These are phyloP conservation scores for Dothideomycetes sp. DNA, from an alignment of 2,329 filamentous ascomycete species.

Conservation along the genomic window DNA sequence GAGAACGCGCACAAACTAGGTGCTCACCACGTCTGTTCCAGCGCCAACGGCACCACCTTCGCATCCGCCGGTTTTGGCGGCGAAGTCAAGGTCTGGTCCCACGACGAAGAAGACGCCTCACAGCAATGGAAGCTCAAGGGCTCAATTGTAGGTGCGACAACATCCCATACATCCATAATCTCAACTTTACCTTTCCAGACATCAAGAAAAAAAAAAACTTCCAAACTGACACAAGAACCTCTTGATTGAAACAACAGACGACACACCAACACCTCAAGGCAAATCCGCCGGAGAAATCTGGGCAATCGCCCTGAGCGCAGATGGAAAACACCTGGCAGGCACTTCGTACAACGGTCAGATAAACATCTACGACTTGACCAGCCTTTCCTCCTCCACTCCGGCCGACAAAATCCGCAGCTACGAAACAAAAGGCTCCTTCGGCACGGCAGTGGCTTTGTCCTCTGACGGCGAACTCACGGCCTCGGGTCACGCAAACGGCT, in stretches of 20 bases:
- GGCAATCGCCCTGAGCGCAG: constrained; percentile 76
- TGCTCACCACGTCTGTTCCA: constrained; percentile 77
- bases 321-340: constrained; percentile 76
- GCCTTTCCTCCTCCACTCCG: constrained; percentile 31
- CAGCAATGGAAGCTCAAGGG: constrained; percentile 46
- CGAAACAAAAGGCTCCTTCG: constrained; percentile 89
- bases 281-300: constrained; percentile 62
- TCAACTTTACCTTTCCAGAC: no score
- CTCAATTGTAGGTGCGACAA: constrained; percentile 35
- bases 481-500: constrained; percentile 85
- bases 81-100: constrained; percentile 73
- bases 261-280: constrained; percentile 35
- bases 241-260: constrained; percentile 26
- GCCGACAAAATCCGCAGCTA: constrained; percentile 63
- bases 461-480: constrained; percentile 76
- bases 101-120: constrained; percentile 33
- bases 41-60: constrained; percentile 59
- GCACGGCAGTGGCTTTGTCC: constrained; percentile 74
- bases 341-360: constrained; percentile 82
- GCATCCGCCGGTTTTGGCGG: constrained; percentile 85
- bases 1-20: constrained; percentile 74
- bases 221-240: neutral
- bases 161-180: neutral
- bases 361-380: constrained; percentile 68
- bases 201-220: no score